Base-by-base conservation (phyloP, 1,284 basidiomycete species). In the Ustilago curta region DNA sequence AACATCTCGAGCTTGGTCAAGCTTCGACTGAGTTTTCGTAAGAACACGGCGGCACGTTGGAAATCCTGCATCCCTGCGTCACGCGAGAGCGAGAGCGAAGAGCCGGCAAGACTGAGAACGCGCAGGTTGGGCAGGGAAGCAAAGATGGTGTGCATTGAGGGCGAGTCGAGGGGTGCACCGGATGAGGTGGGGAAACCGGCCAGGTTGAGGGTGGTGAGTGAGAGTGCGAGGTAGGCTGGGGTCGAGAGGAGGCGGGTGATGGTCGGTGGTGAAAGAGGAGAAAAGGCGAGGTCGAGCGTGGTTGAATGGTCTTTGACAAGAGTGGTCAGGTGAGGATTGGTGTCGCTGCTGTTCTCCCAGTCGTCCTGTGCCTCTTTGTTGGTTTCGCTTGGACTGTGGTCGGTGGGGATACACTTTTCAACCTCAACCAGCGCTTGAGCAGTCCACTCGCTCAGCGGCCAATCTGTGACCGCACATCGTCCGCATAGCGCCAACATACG, bases 281-380 rank as follows among this genome's bases (percentile, higher is more conserved):
- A 40, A 43, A 65, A 75, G 25, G 75, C 74, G 4, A 77, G 58
- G 45, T 77, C 75, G 27, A 77, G 53, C 6, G 58, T 42, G 7
- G 56, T 35, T 27, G 9, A 11, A n/a, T 35, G 29, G 11, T 43
- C 39, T 12, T 19, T 42, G 18, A 21, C 19, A 2, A 12, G 40
- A 2, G 32, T 19, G 55, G 32, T 14, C 19, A 29, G n/a, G 32
- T 39, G n/a, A 16, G 18, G 9, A 4, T 49, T 18, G 8, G 32
- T 23, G 45, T 56, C 21, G 45, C 49, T 9, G 35, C 42, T 53
- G 21, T 29, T 23, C 6, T 65, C 58, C 48, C 55, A 64, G 27
- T 68, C 66, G 35, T 59, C 50, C 0, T 53, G 29, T 9, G 19
- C 49, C 12, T 54, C 54, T 1, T 53, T 21, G 18, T 5, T 32